Conservation (phyloP, 2,329 filamentous ascomycete species). For the Nemania serpens region DNA sequence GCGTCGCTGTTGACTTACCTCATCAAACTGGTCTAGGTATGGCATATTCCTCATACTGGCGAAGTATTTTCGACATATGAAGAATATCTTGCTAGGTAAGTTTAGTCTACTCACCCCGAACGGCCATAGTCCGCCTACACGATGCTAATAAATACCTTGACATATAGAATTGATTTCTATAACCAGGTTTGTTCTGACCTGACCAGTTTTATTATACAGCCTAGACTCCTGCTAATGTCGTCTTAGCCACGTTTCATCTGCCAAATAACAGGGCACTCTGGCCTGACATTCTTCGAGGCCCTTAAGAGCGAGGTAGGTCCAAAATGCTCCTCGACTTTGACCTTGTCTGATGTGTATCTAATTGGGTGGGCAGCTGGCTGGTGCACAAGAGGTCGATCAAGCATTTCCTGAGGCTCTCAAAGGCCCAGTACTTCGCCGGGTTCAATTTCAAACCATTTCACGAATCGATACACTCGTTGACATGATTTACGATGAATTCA, state of each 20-base stretch:
- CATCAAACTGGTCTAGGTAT: constrained; percentile 66
- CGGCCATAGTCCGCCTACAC: neutral
- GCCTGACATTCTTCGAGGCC: constrained; percentile 90
- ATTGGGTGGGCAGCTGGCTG: constrained; percentile 61
- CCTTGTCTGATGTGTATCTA: constrained; percentile 27
- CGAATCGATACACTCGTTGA: constrained; percentile 83
- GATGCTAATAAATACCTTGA: neutral
- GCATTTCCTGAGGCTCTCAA: constrained; percentile 91
- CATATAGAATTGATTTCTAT: constrained; percentile 83
- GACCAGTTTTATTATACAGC: neutral
- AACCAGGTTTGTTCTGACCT: constrained; percentile 69
- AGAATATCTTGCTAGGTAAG: constrained; percentile 81
- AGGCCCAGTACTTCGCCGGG: constrained; percentile 84
- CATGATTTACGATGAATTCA: constrained; percentile 76
- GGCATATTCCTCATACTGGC: constrained; percentile 86
- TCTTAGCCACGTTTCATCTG: constrained; percentile 85
- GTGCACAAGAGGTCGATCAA: constrained; percentile 86
- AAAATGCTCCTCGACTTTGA: neutral
- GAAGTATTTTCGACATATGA: constrained; percentile 92
- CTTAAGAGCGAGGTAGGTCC: constrained; percentile 82
- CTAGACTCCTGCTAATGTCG: constrained; percentile 24
- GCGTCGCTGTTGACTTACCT: constrained; percentile 17
- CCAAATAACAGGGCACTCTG: constrained; percentile 92
- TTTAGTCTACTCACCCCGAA: constrained; percentile 10
- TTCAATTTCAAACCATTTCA: constrained; percentile 88